Base-by-base conservation (phyloP, 73 alveolate species). In the Tetrahymena borealis region DNA sequence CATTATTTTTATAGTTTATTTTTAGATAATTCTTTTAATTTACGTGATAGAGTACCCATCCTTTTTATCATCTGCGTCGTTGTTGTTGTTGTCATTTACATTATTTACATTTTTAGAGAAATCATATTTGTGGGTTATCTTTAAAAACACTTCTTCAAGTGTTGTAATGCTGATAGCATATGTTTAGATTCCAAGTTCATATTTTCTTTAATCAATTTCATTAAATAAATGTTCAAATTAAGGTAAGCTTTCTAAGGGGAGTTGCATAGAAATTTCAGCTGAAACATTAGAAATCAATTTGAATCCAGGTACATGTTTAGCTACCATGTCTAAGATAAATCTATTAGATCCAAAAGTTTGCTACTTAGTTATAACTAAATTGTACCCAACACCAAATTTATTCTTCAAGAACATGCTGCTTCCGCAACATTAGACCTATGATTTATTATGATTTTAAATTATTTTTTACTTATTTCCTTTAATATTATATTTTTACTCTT, bases 141-240 rank as follows among this genome's bases (percentile, higher is more conserved):
- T 97, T 32, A 98, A 93, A 94, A 98, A 98, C 4, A 98, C 99
- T 91, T 98, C 99, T 95, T 98, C 99, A 38, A 98, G 94, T 36
- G 99, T 98, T 20, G 99, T 97, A 93, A 98, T 95, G 18, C 98
- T 96, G 3, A 96, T 91, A 2, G 97, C 98, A 78, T 96, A 96
- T 10, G 97, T 91, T 24, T 79, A 39, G 12, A 96, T 91, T 3
- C 92, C 95, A 18, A 96, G 94, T 37, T 42, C 20, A 15, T 38
- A 78, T 20, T 94, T 92, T 31, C 94, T 94, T 16, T 39, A 0
- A 78, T 96, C 98, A 28, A 96, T 91, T 20, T 91, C 92, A 0
- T 24, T 39, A 78, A 96, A 96, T 78, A 96, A 94, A 12, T 94
- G 78, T 38, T 91, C 78, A 90, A 95, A 96, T 33, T 91, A n/a